Conservation (phyloP, 2,329 filamentous ascomycete genomes). For the Zymoseptoria passerinii region DNA sequence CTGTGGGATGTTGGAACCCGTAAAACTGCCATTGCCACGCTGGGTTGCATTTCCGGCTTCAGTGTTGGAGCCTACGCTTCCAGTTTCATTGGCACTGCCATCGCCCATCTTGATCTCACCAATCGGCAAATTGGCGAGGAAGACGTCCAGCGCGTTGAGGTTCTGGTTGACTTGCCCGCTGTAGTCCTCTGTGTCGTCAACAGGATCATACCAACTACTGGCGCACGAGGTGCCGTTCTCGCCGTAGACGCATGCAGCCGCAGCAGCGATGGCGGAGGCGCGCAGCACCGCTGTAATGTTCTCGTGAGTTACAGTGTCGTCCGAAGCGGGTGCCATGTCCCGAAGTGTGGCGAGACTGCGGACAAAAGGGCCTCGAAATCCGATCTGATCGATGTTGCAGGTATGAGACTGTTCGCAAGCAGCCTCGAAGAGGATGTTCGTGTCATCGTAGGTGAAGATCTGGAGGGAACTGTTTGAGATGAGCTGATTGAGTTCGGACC, state of each 20-base stretch:
- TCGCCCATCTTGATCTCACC: neutral
- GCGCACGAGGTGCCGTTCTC: slow-evolving; percentile 34
- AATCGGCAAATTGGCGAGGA: slow-evolving; percentile 33
- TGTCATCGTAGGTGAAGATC: slow-evolving; percentile 44
- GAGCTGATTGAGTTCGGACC: slow-evolving; percentile 15
- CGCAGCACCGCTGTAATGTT: slow-evolving; percentile 13
- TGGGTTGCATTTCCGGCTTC: neutral
- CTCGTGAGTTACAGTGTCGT: neutral
- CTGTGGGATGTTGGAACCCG: neutral
- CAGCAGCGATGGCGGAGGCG: slow-evolving; percentile 46
- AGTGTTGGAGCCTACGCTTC: neutral
- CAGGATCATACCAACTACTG: slow-evolving; percentile 29
- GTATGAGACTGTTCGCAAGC: slow-evolving; percentile 53
- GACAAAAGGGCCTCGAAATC: slow-evolving; percentile 63
- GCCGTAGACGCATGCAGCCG: slow-evolving; percentile 44
- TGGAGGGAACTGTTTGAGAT: slow-evolving; percentile 15
- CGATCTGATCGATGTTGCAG: slow-evolving; percentile 64
- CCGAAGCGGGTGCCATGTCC: neutral
- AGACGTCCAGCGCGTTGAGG: slow-evolving; percentile 45
- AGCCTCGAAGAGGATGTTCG: slow-evolving; percentile 51
- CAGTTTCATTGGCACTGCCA: neutral
- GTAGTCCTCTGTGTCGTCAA: neutral
- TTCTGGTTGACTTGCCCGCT: slow-evolving; percentile 21
- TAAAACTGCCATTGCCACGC: neutral
- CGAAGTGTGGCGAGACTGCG: slow-evolving; percentile 10